Percentiles rank a stretch among this genome's conserved stretches.
Evolutionary conservation across 768 basidiomycete genomes (phyloP).

Genomic region (Leccinellum albellum): DNA sequence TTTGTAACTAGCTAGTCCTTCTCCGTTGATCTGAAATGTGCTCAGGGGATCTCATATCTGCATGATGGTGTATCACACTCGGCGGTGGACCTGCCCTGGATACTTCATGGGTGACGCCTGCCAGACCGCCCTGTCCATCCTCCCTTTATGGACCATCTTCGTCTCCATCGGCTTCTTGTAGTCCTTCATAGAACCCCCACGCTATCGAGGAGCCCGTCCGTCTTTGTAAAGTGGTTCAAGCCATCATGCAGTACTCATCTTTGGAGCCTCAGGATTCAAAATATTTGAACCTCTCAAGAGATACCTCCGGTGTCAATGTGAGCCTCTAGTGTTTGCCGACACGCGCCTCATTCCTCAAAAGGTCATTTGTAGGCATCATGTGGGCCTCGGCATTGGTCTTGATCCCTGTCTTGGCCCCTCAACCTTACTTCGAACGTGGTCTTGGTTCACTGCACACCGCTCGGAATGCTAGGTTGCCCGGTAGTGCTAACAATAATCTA

Average conservation of each 20-base stretch:
- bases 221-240: conserved; percentile 59
- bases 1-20: conserved; percentile 70
- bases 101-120: conserved; percentile 66
- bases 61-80: conserved; percentile 75
- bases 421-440: conserved; percentile 57
- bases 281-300: conserved; percentile 76
- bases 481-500: conserved; percentile 66
- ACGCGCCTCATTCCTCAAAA: neutral
- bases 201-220: conserved; percentile 56
- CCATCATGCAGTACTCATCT: conserved; percentile 60
- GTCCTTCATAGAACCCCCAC: conserved; percentile 59
- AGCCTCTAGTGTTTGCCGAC: conserved; percentile 2
- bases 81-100: conserved; percentile 78
- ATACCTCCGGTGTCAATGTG: conserved; percentile 77
- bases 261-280: conserved; percentile 70
- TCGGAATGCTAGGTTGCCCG: conserved; percentile 66
- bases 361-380: conserved; percentile 60
- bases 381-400: conserved; percentile 64
- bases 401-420: conserved; percentile 57
- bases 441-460: conserved; percentile 60
- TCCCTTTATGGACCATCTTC: conserved; percentile 61
- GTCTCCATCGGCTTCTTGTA: conserved; percentile 61
- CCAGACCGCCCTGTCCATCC: conserved; percentile 61
- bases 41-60: conserved; percentile 47
- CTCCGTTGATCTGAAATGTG: too few relatives aligned